These are phyloP conservation scores for Pythium aphanidermatum DNA, from an alignment of 352 stramenopile species.

Conservation along the genomic window DNA sequence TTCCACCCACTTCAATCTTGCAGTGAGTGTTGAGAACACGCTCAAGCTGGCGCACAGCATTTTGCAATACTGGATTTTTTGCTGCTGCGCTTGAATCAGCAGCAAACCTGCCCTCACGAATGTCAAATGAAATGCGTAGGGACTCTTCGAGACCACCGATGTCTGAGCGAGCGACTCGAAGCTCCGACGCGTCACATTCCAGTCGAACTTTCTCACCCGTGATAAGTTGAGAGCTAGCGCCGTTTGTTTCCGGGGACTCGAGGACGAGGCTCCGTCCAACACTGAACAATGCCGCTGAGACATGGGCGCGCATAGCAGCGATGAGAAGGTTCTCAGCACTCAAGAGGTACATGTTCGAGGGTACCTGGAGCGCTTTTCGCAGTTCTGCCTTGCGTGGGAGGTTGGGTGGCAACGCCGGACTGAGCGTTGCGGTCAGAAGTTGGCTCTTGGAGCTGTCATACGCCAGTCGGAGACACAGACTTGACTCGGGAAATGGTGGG, in stretches of 20 bases:
- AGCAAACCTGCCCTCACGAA: slow-evolving; percentile 65
- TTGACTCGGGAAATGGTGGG: slow-evolving; percentile 55
- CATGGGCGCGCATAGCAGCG: slow-evolving; percentile 68
- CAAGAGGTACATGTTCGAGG: slow-evolving; percentile 73
- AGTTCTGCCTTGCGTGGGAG: slow-evolving; percentile 45
- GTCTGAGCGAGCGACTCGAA: slow-evolving; percentile 59
- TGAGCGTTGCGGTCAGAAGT: slow-evolving; percentile 54
- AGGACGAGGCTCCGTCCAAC: slow-evolving; percentile 65
- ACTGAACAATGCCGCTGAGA: slow-evolving; percentile 63
- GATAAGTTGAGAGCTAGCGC: slow-evolving; percentile 44
- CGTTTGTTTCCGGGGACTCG: slow-evolving; percentile 49
- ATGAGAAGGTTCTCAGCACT: slow-evolving; percentile 74
- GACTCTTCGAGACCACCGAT: slow-evolving; percentile 75
- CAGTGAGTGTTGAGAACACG: slow-evolving; percentile 69
- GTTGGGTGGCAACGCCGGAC: slow-evolving; percentile 57
- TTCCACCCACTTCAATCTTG: slow-evolving; percentile 62
- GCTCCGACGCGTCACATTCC: slow-evolving; percentile 46
- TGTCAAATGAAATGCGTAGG: slow-evolving; percentile 76
- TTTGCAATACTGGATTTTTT: slow-evolving; percentile 50
- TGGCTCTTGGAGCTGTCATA: slow-evolving; percentile 58
- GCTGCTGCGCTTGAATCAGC: slow-evolving; percentile 58
- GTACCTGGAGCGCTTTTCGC: slow-evolving; percentile 53
- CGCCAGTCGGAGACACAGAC: slow-evolving; percentile 57
- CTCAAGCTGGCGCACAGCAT: slow-evolving; percentile 56
- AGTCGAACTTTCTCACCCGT: slow-evolving; percentile 70